A percentile compares a stretch with the other conserved stretches of the same genome.
Evolutionary conservation across 768 basidiomycete genomes (phyloP).

Genomic region (Mycena leptocephala): DNA sequence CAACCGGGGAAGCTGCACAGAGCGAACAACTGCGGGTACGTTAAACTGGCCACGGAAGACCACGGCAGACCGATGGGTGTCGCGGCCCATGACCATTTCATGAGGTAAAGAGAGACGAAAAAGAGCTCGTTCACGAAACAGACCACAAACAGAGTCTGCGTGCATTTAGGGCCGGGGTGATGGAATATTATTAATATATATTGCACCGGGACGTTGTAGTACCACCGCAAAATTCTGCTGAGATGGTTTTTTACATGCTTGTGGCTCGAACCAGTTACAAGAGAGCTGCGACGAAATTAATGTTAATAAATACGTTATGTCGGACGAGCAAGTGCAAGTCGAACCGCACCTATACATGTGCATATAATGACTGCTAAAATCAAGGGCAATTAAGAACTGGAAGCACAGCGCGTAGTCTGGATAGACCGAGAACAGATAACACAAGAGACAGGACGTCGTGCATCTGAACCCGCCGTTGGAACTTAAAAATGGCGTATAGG

Average conservation of each 20-base stretch:
- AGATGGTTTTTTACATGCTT: constrained; percentile 95
- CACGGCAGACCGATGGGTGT: constrained; percentile 73
- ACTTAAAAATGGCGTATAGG: not conserved
- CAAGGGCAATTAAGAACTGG: constrained; percentile 96
- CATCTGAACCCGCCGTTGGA: constrained; percentile 72
- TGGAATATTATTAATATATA: too few species aligned
- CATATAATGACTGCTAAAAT: constrained; percentile 99
- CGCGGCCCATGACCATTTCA: constrained; percentile 87
- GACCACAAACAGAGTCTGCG: constrained; percentile 91
- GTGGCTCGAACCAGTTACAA: constrained; percentile 96
- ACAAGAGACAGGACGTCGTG: constrained; percentile 95
- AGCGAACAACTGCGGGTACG: constrained; percentile 87
- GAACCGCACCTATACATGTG: constrained; percentile 98
- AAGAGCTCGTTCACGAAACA: constrained; percentile 97
- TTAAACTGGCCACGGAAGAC: constrained; percentile 62
- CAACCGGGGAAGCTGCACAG: constrained; percentile 77
- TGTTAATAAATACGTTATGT: too few species aligned
- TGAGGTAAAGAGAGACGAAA: constrained; percentile 95
- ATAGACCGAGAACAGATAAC: constrained; percentile 94
- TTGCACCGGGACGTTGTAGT: constrained; percentile 94
- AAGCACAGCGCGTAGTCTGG: constrained; percentile 89
- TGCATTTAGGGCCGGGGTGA: too few species aligned
- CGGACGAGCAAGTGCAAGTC: not conserved
- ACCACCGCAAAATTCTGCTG: constrained; percentile 90
- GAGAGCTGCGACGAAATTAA: constrained; percentile 71